A percentile compares a stretch with the other conserved stretches of the same genome.
These are phyloP conservation scores for Eutrema yunnanense DNA, from an alignment of 345 rosid species.

Conservation along the genomic window DNA sequence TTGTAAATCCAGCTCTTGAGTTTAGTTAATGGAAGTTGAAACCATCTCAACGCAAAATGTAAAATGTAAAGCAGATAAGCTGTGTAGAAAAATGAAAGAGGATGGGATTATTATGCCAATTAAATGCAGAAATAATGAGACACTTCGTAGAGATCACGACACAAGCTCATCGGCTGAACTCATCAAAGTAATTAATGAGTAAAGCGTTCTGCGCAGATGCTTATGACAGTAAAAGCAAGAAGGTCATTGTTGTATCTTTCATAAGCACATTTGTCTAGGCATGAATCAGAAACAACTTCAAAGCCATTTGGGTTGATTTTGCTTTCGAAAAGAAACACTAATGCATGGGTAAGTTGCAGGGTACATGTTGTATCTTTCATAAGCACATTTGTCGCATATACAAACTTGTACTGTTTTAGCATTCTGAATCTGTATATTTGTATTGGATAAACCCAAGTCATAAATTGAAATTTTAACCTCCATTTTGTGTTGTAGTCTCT, in stretches of 20 bases:
- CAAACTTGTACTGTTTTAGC: not conserved
- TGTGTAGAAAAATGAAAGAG: constrained; percentile 21
- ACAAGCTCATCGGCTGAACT: constrained; percentile 19
- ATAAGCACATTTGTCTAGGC: not conserved
- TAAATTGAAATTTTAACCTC: not conserved
- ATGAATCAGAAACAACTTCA: not conserved
- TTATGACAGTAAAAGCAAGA: not conserved
- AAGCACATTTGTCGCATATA: not conserved
- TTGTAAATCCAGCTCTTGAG: not conserved
- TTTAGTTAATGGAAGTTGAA: not conserved
- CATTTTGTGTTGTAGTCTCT: not conserved
- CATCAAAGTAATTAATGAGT: constrained; percentile 3
- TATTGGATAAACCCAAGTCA: constrained; percentile 1
- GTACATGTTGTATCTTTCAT: constrained; percentile 3
- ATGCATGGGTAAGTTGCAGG: not conserved
- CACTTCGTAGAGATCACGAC: constrained; percentile 2
- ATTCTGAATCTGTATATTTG: not conserved
- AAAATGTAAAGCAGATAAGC: constrained; percentile 7
- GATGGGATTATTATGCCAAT: constrained; percentile 18
- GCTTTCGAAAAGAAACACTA: not conserved
- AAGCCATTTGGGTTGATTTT: not conserved
- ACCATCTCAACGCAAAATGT: not conserved
- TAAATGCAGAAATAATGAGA: not conserved
- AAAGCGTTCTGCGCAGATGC: not conserved
- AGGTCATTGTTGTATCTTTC: not conserved